Evolutionary conservation across 371 early-diverging fungal species (phyloP).

Genomic region (Mucor saturninus): DNA sequence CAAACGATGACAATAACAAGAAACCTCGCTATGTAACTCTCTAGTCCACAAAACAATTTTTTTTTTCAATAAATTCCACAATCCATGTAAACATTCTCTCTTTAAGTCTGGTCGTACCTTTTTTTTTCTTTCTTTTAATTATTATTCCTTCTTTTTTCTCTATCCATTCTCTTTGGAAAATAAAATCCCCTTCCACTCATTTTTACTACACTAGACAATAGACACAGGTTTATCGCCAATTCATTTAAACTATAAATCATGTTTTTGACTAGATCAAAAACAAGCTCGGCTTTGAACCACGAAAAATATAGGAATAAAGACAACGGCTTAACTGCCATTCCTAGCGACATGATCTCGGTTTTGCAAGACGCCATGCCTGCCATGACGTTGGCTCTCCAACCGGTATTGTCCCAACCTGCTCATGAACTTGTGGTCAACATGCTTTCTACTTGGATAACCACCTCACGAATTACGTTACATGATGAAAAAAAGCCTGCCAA

Average conservation of each 20-base stretch:
- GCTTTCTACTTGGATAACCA: slow-evolving; percentile 16
- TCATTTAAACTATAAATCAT: not conserved
- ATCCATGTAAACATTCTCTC: slow-evolving; percentile 28
- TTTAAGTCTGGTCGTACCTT: not conserved
- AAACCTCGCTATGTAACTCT: slow-evolving; percentile 47
- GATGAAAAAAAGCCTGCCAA: not conserved
- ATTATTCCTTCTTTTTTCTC: slow-evolving; percentile 1
- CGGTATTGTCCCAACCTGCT: slow-evolving; percentile 9
- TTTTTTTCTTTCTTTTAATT: slow-evolving; percentile 9
- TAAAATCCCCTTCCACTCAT: not conserved
- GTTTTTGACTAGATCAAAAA: slow-evolving; percentile 29
- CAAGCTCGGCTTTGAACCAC: slow-evolving; percentile 11
- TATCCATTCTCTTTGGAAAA: not conserved
- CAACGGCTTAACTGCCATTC: slow-evolving; percentile 3
- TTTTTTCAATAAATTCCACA: slow-evolving; percentile 25
- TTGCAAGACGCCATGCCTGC: slow-evolving; percentile 15
- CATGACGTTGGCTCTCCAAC: slow-evolving; percentile 11
- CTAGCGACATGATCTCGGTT: slow-evolving; percentile 7
- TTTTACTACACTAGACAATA: not conserved
- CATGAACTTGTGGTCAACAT: slow-evolving; percentile 12
- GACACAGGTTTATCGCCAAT: not conserved
- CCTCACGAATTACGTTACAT: slow-evolving; percentile 1
- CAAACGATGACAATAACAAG: slow-evolving; percentile 24
- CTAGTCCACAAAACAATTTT: slow-evolving; percentile 27
- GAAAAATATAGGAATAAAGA: slow-evolving; percentile 2